Evolutionary conservation across 768 basidiomycete genomes (phyloP), one percentile per base, ranked within the genome.

Genomic region (Thelephora aurantiotincta): DNA sequence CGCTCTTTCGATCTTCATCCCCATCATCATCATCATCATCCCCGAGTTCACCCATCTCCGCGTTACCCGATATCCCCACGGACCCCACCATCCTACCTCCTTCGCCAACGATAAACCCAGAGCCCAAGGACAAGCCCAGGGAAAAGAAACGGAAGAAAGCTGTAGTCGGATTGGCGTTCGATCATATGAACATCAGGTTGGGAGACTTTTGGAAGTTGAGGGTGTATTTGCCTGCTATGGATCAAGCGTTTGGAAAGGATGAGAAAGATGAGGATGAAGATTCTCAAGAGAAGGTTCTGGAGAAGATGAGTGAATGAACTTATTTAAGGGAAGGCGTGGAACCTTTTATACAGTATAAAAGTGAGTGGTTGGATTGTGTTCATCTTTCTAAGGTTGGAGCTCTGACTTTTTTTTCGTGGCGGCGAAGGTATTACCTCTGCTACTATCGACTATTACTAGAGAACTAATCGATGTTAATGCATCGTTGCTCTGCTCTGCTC

Each of bases 151-250:
- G 49, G 16, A 26, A 35, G 16, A 38, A 48, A 35, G 55, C 58
- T 38, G 68, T 35, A 6, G 58, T 94, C 6, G 83, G 78, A 1
- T 66, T 90, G 20, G 90, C 90, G 2, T 85, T 94, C 57, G 94
- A 97, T 60, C 74, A 82, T 54, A 70, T 79, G 48, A 72, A 78
- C 11, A 62, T 94, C 48, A 73, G 65, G 19, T 71, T 97, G 14
- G 78, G 79, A 1, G 76, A 83, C 45, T 80, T 96, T 75, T 88
- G 85, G 85, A 89, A 89, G 66, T 70, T 91, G 69, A 71, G 70
- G n/a, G 63, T 72, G 48, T 94, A 92, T 60, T 64, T 82, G 50
- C 70, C 74, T 1, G 80, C 85, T 3, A 69, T 97, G 49, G 75
- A 83, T 52, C 71, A 71, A 54, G 74, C 68, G 55, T 74, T 81